Evolutionary conservation across 495 filamentous ascomycete genomes (phyloP).

Genomic region (Xylaria palmicola): DNA sequence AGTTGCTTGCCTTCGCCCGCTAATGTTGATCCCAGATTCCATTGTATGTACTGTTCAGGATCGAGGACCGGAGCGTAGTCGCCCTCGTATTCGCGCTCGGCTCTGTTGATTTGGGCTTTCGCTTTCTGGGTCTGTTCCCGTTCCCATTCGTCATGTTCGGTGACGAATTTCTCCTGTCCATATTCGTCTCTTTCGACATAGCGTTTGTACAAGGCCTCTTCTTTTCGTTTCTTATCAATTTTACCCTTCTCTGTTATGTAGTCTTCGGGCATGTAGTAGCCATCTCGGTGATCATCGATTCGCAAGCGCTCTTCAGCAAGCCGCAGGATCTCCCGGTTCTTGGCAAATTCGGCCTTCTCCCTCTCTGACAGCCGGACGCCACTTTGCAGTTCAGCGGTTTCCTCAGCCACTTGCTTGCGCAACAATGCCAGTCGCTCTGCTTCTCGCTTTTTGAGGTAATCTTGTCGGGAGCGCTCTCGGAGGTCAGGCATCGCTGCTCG

Average conservation of each 20-base stretch:
- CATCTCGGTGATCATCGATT: constrained; percentile 91
- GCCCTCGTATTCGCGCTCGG: constrained; percentile 74
- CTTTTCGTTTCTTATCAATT: constrained; percentile 85
- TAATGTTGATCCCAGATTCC: constrained; percentile 71
- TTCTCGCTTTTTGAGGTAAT: constrained; percentile 92
- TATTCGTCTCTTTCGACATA: constrained; percentile 87
- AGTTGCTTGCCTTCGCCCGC: constrained; percentile 63
- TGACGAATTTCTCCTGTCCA: constrained; percentile 85
- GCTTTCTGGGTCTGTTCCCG: constrained; percentile 86
- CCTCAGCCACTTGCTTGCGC: constrained; percentile 88
- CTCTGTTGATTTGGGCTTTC: constrained; percentile 76
- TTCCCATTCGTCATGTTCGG: constrained; percentile 97
- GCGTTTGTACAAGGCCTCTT: constrained; percentile 85
- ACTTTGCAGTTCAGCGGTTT: constrained; percentile 75
- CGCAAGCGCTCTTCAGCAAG: constrained; percentile 84
- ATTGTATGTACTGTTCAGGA: constrained; percentile 82
- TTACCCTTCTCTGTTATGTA: constrained; percentile 93
- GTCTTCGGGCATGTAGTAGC: constrained; percentile 91
- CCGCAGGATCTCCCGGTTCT: constrained; percentile 81
- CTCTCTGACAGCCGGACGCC: constrained; percentile 70
- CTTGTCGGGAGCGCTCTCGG: constrained; percentile 78
- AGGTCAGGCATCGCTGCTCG: constrained; percentile 66
- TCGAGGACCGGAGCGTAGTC: constrained; percentile 96
- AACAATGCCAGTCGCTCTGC: constrained; percentile 79
- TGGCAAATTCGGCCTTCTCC: constrained; percentile 88